phyloP scores from a whole-genome alignment of 441 rosid species.

The Cnidoscolus chayamansa region DNA sequence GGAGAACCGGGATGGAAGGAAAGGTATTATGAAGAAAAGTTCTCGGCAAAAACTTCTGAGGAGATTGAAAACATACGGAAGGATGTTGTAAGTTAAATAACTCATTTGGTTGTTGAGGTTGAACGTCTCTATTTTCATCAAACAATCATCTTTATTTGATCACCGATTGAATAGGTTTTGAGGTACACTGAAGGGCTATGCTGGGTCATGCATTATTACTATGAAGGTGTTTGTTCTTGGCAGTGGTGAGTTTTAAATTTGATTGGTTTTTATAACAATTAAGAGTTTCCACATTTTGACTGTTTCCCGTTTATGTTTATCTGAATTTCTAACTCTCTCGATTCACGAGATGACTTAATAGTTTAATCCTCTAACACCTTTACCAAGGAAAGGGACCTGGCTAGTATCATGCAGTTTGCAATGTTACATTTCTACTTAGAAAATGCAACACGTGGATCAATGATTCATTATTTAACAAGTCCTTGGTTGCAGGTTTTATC shows the following conservation, averaged over 20 bases:
- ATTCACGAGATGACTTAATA: not conserved
- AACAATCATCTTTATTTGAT: constrained; percentile 23
- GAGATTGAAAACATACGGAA: constrained; percentile 68
- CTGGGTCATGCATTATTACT: constrained; percentile 96
- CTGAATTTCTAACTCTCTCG: not conserved
- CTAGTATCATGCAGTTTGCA: not conserved
- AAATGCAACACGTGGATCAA: not conserved
- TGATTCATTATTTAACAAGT: not conserved
- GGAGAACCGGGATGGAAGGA: constrained; percentile 91
- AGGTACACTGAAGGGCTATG: constrained; percentile 89
- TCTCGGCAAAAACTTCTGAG: constrained; percentile 52
- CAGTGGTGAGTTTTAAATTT: constrained; percentile 66
- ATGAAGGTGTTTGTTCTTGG: constrained; percentile 98
- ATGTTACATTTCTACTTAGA: not conserved
- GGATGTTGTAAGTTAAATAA: constrained; percentile 71
- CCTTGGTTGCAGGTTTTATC: constrained; percentile 75
- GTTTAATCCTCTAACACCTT: not conserved
- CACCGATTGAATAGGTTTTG: constrained; percentile 51
- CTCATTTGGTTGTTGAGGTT: not conserved
- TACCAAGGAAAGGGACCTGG: not conserved
- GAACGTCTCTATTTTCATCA: constrained; percentile 9
- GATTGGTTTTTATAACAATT: constrained; percentile 3
- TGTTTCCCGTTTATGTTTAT: not conserved
- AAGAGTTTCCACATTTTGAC: not conserved
- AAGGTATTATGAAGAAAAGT: constrained; percentile 89